These are phyloP conservation scores for Closterium sp. DNA, from an alignment of 139 green algal genomes.

Conservation along the genomic window DNA sequence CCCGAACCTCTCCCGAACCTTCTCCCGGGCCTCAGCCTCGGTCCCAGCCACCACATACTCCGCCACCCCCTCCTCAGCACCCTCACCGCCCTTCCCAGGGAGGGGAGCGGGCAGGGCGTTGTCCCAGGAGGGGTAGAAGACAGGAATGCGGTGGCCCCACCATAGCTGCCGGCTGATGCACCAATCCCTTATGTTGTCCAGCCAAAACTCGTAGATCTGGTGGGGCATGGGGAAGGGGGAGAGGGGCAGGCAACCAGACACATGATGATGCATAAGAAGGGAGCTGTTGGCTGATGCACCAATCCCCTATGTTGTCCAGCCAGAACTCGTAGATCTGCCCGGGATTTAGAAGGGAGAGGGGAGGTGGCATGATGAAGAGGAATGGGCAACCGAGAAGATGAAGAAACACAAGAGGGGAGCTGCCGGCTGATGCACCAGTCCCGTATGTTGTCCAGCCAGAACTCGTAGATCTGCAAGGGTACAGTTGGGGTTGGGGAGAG, in stretches of 20 bases:
- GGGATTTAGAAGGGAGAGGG: too few relatives aligned
- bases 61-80: conserved; percentile 26
- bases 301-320: conserved; percentile 97
- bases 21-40: conserved; percentile 40
- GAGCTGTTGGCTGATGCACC: conserved; percentile 74
- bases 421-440: conserved; percentile 78
- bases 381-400: too few relatives aligned
- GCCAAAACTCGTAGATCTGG: conserved; percentile 89
- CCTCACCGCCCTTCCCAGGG: neutral
- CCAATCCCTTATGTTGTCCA: conserved; percentile 98
- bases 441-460: conserved; percentile 95
- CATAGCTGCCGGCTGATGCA: conserved; percentile 68
- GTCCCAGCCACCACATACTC: conserved; percentile 57
- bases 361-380: too few relatives aligned
- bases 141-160: conserved; percentile 66
- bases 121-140: conserved; percentile 47
- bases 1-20: conserved; percentile 41
- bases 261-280: neutral
- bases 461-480: conserved; percentile 70
- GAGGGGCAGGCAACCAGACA: too few relatives aligned
- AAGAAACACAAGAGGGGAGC: too few relatives aligned
- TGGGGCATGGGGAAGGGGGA: too few relatives aligned
- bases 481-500: neutral
- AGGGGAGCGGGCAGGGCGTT: conserved; percentile 62
- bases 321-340: conserved; percentile 91